Conservation (phyloP, 2,329 filamentous ascomycete species). For the Reticulascus tulasneorum region DNA sequence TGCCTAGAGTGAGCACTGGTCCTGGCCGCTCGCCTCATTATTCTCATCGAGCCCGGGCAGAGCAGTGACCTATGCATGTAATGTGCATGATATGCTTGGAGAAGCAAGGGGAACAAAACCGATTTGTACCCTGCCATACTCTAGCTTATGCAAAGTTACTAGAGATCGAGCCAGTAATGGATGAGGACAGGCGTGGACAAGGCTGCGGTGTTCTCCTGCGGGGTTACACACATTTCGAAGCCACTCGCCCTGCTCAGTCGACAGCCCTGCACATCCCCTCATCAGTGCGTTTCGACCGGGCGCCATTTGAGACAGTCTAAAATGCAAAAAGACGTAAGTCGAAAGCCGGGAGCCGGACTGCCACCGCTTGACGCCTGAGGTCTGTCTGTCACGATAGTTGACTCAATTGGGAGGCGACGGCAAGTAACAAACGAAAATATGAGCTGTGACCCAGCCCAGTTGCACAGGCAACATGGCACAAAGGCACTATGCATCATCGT, state of each 20-base stretch:
- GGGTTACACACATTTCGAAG: constrained; percentile 4
- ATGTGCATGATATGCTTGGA: constrained; percentile 7
- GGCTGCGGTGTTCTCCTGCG: constrained; percentile 10
- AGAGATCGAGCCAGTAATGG: constrained; percentile 6
- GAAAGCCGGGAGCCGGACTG: neutral
- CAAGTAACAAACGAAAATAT: too few species aligned
- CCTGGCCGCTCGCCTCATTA: constrained; percentile 12
- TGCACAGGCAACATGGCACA: too few species aligned
- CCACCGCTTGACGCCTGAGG: too few species aligned
- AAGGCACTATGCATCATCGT: too few species aligned
- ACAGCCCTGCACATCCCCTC: constrained; percentile 10
- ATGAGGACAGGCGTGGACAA: neutral
- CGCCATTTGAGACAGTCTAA: constrained; percentile 11
- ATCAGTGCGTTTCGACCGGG: constrained; percentile 7
- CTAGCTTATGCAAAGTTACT: neutral
- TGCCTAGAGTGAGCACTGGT: constrained; percentile 4
- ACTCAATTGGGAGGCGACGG: too few species aligned
- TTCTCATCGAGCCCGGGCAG: constrained; percentile 1
- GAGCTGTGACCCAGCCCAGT: too few species aligned
- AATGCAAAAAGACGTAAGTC: neutral
- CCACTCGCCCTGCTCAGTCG: constrained; percentile 13
- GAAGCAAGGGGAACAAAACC: constrained; percentile 3
- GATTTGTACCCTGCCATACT: constrained; percentile 2
- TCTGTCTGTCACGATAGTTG: too few species aligned
- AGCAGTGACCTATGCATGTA: constrained; percentile 1